phyloP scores from a whole-genome alignment of 495 filamentous ascomycete species.

The Acidiella bohemica region DNA sequence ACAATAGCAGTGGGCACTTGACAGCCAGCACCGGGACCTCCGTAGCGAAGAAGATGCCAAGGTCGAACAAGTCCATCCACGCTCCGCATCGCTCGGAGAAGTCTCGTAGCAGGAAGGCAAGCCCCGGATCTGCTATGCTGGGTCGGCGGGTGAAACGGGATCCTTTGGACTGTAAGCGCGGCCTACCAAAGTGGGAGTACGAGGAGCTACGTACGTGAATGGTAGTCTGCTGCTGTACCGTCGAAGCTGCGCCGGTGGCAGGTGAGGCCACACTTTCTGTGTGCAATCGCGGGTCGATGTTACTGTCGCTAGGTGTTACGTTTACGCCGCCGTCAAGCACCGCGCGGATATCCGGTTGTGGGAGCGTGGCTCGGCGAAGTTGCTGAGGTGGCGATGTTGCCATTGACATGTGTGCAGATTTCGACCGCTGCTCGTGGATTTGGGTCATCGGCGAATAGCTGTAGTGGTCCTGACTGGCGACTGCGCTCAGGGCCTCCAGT shows the following conservation, averaged over 20 bases:
- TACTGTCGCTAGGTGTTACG: constrained; percentile 31
- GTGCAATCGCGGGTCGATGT: constrained; percentile 29
- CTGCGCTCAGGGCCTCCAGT: constrained; percentile 44
- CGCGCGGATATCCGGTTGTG: constrained; percentile 30
- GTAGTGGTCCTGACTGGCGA: constrained; percentile 40
- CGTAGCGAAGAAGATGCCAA: constrained; percentile 45
- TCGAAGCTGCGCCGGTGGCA: neutral
- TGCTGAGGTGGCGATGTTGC: neutral
- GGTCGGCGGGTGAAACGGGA: neutral
- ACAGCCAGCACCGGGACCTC: constrained; percentile 44
- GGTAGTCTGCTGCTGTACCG: neutral
- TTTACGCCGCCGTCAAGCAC: constrained; percentile 33
- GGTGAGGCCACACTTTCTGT: constrained; percentile 3
- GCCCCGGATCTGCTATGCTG: constrained; percentile 35
- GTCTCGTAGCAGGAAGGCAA: constrained; percentile 47
- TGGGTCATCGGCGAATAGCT: constrained; percentile 28
- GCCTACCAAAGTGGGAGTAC: constrained; percentile 12
- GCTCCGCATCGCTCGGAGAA: constrained; percentile 47
- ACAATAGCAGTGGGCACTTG: constrained; percentile 44
- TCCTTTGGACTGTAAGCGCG: constrained; percentile 16
- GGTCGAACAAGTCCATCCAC: constrained; percentile 56
- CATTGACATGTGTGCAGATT: no score
- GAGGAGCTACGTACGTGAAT: constrained; percentile 16
- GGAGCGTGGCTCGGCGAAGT: neutral
- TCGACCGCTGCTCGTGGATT: no score